A percentile compares a stretch with the other conserved stretches of the same genome.
phyloP scores from a whole-genome alignment of 495 filamentous ascomycete species.

The Amphirosellinia nigrospora region DNA sequence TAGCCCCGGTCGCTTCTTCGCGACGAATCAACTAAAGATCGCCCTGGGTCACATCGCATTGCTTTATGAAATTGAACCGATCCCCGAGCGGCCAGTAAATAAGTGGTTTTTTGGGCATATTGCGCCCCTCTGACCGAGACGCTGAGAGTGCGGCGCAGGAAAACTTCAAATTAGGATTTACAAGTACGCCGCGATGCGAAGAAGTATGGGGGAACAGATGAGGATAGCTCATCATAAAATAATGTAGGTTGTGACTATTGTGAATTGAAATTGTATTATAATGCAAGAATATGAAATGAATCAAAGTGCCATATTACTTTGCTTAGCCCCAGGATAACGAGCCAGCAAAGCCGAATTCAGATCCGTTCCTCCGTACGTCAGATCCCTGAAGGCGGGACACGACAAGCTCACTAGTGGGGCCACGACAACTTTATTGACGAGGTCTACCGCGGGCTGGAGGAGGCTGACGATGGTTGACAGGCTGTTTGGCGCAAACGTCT shows the following conservation, averaged over 20 bases:
- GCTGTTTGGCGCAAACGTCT: slow-evolving; percentile 50
- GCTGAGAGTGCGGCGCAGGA: slow-evolving; percentile 37
- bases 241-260: not conserved
- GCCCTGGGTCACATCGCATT: slow-evolving; percentile 46
- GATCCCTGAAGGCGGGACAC: slow-evolving; percentile 48
- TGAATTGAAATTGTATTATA: not conserved
- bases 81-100: slow-evolving; percentile 38
- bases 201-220: no score
- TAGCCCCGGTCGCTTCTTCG: slow-evolving; percentile 51
- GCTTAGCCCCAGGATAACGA: slow-evolving; percentile 44
- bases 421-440: not conserved
- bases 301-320: slow-evolving; percentile 22
- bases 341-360: slow-evolving; percentile 43
- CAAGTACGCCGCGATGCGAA: not conserved
- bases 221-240: not conserved
- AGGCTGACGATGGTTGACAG: slow-evolving; percentile 42
- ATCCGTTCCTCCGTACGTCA: slow-evolving; percentile 44
- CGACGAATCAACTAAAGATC: slow-evolving; percentile 50
- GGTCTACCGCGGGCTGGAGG: slow-evolving; percentile 13
- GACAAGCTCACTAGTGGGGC: slow-evolving; percentile 25
- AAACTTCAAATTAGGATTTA: not conserved
- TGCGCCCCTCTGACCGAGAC: slow-evolving; percentile 41
- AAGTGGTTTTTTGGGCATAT: slow-evolving; percentile 40
- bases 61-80: slow-evolving; percentile 49
- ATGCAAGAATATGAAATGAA: not conserved